These are phyloP conservation scores for Wickerhamia fluorescens DNA, from an alignment of 805 yeast genomes.

Conservation along the genomic window DNA sequence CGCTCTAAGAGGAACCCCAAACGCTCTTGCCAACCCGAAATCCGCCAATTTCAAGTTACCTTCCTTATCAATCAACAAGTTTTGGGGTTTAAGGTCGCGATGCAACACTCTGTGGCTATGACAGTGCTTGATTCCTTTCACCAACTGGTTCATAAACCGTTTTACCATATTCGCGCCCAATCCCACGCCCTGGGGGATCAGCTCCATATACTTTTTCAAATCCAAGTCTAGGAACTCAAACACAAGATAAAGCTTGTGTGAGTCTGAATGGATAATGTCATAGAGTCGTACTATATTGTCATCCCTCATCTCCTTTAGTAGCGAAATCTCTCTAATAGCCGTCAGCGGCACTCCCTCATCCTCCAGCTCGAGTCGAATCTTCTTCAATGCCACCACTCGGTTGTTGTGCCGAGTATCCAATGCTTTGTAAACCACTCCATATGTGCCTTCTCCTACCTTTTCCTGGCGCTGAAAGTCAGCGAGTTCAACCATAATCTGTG, in stretches of 20 bases:
- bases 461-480: conserved; percentile 91
- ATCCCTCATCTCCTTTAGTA: conserved; percentile 88
- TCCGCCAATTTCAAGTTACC: conserved; percentile 69
- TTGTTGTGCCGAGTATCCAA: conserved; percentile 82
- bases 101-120: conserved; percentile 92
- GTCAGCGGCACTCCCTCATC: conserved; percentile 99
- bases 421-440: conserved; percentile 97
- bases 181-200: conserved; percentile 85
- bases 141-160: conserved; percentile 84
- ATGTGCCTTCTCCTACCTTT: conserved; percentile 96
- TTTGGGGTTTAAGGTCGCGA: conserved; percentile 95
- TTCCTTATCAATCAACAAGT: conserved; percentile 87
- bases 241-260: conserved; percentile 86
- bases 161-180: conserved; percentile 87
- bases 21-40: conserved; percentile 94
- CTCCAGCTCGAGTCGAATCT: conserved; percentile 91
- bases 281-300: conserved; percentile 86
- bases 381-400: conserved; percentile 91
- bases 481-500: conserved; percentile 63
- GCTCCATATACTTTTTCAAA: conserved; percentile 93
- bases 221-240: conserved; percentile 93
- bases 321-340: conserved; percentile 92
- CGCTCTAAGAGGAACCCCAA: conserved; percentile 94
- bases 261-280: conserved; percentile 93
- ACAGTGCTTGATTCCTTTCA: conserved; percentile 87